Evolutionary conservation across 305 asterid genomes (phyloP).

Genomic region (Solanum chacoense): DNA sequence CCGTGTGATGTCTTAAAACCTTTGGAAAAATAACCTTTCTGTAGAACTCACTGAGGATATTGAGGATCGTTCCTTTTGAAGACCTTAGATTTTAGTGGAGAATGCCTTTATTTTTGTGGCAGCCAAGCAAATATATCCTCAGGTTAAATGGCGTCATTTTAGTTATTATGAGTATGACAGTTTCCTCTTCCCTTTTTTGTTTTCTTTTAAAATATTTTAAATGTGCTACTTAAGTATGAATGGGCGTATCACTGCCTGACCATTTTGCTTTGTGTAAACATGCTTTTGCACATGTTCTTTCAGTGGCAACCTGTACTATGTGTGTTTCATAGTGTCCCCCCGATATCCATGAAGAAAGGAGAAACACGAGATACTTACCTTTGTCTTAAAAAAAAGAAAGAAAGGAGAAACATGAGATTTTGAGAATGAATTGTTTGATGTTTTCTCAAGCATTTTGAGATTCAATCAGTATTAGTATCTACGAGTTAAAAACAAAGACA

Average conservation of each 20-base stretch:
- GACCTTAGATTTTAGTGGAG: background rate
- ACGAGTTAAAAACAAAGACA: background rate
- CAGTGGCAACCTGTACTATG: background rate
- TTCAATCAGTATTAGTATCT: background rate
- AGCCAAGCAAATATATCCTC: background rate
- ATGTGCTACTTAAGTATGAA: background rate
- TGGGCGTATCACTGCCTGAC: background rate
- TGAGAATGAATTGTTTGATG: background rate
- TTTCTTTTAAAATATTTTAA: background rate
- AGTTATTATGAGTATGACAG: background rate
- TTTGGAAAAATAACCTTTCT: background rate
- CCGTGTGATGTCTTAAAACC: background rate
- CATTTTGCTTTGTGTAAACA: background rate
- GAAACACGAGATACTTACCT: background rate
- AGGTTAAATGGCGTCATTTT: background rate
- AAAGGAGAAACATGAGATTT: background rate
- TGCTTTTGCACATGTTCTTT: background rate
- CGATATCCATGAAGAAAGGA: background rate
- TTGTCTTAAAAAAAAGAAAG: background rate
- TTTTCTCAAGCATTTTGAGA: background rate
- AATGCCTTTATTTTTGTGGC: background rate
- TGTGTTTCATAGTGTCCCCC: background rate
- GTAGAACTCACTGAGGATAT: background rate
- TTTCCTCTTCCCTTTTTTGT: background rate
- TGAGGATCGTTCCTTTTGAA: background rate